Conservation (phyloP, 1,284 basidiomycete species). For the Singerocomus rubriflavus region DNA sequence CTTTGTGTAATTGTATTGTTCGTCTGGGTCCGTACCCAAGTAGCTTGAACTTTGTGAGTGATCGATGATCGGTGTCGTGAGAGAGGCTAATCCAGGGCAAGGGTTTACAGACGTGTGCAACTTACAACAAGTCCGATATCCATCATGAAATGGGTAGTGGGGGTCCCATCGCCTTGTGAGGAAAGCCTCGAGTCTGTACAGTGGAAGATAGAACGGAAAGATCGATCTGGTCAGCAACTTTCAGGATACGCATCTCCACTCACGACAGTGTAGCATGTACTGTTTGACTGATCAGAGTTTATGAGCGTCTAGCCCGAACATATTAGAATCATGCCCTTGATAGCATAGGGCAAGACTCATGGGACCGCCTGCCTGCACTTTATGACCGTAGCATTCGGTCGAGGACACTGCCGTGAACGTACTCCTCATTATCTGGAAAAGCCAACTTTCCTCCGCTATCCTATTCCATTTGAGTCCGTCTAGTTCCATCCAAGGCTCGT, state of each 20-base stretch:
- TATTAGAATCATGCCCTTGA: conserved; percentile 2
- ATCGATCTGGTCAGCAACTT: background rate
- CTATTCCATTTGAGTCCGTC: background rate
- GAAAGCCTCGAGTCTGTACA: background rate
- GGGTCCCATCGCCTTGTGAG: background rate
- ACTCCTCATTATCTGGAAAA: background rate
- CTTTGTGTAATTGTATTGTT: background rate
- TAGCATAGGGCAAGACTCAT: background rate
- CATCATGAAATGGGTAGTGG: conserved; percentile 6
- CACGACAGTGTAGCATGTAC: background rate
- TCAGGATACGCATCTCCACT: background rate
- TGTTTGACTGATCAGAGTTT: background rate
- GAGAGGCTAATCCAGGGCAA: background rate
- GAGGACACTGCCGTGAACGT: background rate
- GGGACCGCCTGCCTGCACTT: background rate
- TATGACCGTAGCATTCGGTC: background rate
- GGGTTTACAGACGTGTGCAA: background rate
- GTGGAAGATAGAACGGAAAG: background rate
- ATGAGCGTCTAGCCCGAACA: conserved; percentile 1
- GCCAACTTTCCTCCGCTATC: background rate
- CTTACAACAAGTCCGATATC: background rate
- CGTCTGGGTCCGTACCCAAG: background rate
- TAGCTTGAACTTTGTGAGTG: background rate
- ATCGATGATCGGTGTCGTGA: background rate
- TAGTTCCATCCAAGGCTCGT: background rate